Conservation (phyloP, 345 rosid species). For the Hypericum androsaemum region DNA sequence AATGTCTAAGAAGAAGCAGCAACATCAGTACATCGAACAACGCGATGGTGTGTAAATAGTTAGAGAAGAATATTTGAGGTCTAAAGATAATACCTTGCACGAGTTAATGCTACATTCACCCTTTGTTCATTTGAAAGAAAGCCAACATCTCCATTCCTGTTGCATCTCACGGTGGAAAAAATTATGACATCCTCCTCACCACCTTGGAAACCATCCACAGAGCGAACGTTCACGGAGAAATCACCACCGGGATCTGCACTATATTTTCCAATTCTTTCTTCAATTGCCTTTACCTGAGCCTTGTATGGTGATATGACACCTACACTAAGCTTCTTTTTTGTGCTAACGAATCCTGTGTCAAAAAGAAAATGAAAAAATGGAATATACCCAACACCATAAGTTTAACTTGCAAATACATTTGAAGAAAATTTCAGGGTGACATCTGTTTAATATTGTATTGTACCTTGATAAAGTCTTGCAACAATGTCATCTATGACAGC, state of each 20-base stretch:
- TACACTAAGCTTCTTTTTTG: slow-evolving; percentile 20
- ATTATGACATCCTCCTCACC: slow-evolving; percentile 44
- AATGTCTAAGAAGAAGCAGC: too few species aligned
- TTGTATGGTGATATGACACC: slow-evolving; percentile 47
- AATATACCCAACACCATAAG: too few species aligned
- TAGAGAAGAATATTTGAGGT: too few species aligned
- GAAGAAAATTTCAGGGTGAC: neutral
- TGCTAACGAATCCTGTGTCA: slow-evolving; percentile 2
- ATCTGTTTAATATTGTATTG: neutral
- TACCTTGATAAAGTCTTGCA: slow-evolving; percentile 32
- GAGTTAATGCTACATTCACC: too few species aligned
- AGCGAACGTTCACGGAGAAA: slow-evolving; percentile 27
- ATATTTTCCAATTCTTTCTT: slow-evolving; percentile 25
- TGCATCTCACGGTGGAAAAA: slow-evolving; percentile 42
- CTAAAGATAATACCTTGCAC: slow-evolving; percentile 26
- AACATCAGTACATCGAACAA: too few species aligned
- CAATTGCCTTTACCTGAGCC: slow-evolving; percentile 42
- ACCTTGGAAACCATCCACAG: slow-evolving; percentile 47
- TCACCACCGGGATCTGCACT: neutral
- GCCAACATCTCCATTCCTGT: slow-evolving; percentile 27
- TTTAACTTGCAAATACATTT: neutral
- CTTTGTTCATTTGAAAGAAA: slow-evolving; percentile 15
- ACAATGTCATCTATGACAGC: slow-evolving; percentile 28
- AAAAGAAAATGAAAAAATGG: neutral
- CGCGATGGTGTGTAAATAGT: too few species aligned